These are phyloP conservation scores for Leccinum fibrillosum DNA, from an alignment of 768 basidiomycete genomes.

Conservation along the genomic window DNA sequence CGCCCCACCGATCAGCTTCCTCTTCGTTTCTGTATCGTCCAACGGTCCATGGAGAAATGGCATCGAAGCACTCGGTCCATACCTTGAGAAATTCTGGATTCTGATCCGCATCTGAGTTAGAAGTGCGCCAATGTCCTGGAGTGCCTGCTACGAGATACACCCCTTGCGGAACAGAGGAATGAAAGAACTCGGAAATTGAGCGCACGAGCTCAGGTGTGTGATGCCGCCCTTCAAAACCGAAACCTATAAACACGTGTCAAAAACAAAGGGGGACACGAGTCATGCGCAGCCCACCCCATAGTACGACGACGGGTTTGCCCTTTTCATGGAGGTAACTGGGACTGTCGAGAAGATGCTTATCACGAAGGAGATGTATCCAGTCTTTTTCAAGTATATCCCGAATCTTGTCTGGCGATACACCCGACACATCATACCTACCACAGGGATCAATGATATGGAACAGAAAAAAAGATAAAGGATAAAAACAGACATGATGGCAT, in stretches of 20 bases:
- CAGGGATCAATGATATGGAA: not conserved
- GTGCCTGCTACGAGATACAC: conserved; percentile 70
- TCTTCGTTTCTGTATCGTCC: conserved; percentile 62
- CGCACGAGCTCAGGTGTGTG: conserved; percentile 60
- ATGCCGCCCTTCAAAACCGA: conserved; percentile 60
- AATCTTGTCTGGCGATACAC: conserved; percentile 70
- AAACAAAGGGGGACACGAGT: not conserved
- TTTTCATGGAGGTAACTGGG: conserved; percentile 72
- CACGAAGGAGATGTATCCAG: conserved; percentile 66
- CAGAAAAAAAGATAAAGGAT: not conserved
- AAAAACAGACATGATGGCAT: conserved; percentile 71
- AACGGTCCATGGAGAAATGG: conserved; percentile 81
- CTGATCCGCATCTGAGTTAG: conserved; percentile 64
- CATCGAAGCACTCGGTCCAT: conserved; percentile 77
- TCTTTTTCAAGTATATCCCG: conserved; percentile 64
- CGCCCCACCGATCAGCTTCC: conserved; percentile 62
- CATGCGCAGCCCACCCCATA: conserved; percentile 54
- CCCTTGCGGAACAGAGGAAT: conserved; percentile 64
- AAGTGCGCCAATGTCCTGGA: conserved; percentile 74
- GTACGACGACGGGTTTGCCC: conserved; percentile 64
- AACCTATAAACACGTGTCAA: conserved; percentile 42
- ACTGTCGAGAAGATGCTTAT: conserved; percentile 61
- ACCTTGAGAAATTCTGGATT: conserved; percentile 63
- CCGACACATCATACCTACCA: conserved; percentile 78
- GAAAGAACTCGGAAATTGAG: conserved; percentile 55